Percentiles rank a stretch among this genome's conserved stretches.
Conservation (phyloP, 2,329 filamentous ascomycete species). For the Ascochyta viciae-villosae region DNA sequence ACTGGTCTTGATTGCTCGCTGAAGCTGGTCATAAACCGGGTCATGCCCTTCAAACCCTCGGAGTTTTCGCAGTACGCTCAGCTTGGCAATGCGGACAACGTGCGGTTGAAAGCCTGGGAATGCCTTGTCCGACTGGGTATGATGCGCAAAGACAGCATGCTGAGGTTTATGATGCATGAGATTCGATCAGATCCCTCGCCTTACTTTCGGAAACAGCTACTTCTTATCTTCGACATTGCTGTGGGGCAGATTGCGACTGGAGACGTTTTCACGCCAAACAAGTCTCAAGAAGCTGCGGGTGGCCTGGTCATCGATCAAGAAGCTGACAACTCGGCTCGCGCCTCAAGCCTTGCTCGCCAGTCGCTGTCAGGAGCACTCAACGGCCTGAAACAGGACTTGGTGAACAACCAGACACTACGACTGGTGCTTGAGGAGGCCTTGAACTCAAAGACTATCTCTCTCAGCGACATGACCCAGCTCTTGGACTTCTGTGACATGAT, state of each 20-base stretch:
- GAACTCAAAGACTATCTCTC: slow-evolving; percentile 56
- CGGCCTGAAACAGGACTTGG: slow-evolving; percentile 63
- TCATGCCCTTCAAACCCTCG: slow-evolving; percentile 60
- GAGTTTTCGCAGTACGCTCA: slow-evolving; percentile 69
- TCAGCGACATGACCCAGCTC: slow-evolving; percentile 63
- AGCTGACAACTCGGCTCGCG: slow-evolving; percentile 49
- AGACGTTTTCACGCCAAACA: slow-evolving; percentile 47
- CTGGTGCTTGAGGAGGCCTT: slow-evolving; percentile 64
- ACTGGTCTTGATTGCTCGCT: slow-evolving; percentile 67
- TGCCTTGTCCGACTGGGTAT: slow-evolving; percentile 64
- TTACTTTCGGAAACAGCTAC: slow-evolving; percentile 62
- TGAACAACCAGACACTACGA: slow-evolving; percentile 57
- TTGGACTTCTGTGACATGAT: slow-evolving; percentile 65
- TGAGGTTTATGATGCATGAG: slow-evolving; percentile 64
- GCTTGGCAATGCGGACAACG: slow-evolving; percentile 65
- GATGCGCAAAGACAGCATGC: slow-evolving; percentile 56
- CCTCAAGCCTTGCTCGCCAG: slow-evolving; percentile 61
- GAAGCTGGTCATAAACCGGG: slow-evolving; percentile 61
- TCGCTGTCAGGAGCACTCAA: slow-evolving; percentile 65
- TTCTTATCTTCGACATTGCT: slow-evolving; percentile 61
- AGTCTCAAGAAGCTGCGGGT: slow-evolving; percentile 43
- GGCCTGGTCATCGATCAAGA: slow-evolving; percentile 66
- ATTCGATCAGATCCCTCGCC: slow-evolving; percentile 65
- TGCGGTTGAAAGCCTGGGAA: slow-evolving; percentile 66
- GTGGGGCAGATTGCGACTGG: slow-evolving; percentile 67